phyloP scores from a whole-genome alignment of 177 flowering plant genomes.

The Vitis hybrid region DNA sequence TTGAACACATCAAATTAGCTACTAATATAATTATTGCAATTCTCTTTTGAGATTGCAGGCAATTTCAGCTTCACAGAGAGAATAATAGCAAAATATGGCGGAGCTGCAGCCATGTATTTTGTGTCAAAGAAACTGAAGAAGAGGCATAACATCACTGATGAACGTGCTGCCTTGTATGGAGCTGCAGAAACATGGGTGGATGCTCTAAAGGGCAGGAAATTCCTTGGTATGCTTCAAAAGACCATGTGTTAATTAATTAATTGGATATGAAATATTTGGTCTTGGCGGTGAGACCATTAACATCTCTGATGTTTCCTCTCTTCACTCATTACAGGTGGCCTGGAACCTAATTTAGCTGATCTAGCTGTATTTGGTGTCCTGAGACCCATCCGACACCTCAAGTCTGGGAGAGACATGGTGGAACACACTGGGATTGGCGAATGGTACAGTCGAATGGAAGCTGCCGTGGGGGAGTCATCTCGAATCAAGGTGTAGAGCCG shows the following conservation, averaged over 20 bases:
- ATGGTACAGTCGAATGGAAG: slow-evolving; percentile 78
- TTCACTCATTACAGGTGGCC: slow-evolving; percentile 48
- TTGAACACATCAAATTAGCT: too few species aligned
- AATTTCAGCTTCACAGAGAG: slow-evolving; percentile 85
- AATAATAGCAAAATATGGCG: slow-evolving; percentile 79
- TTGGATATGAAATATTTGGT: too few species aligned
- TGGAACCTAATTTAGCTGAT: slow-evolving; percentile 74
- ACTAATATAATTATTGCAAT: neutral
- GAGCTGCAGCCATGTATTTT: slow-evolving; percentile 96
- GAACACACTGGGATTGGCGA: slow-evolving; percentile 73
- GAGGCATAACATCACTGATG: slow-evolving; percentile 88
- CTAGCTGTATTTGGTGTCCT: slow-evolving; percentile 83
- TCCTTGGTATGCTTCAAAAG: slow-evolving; percentile 52
- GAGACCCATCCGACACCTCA: slow-evolving; percentile 76
- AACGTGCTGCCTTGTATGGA: slow-evolving; percentile 82
- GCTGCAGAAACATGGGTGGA: slow-evolving; percentile 97
- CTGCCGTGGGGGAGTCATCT: slow-evolving; percentile 57
- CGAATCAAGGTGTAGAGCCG: slow-evolving; percentile 32
- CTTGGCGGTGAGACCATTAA: neutral
- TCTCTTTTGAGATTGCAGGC: slow-evolving; percentile 42
- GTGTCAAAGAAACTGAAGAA: slow-evolving; percentile 93
- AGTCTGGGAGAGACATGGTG: slow-evolving; percentile 81
- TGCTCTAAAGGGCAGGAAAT: slow-evolving; percentile 77
- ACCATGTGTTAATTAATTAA: too few species aligned
- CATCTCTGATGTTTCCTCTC: neutral